These are phyloP conservation scores for Acer campestre DNA, from an alignment of 345 rosid species.

Conservation along the genomic window DNA sequence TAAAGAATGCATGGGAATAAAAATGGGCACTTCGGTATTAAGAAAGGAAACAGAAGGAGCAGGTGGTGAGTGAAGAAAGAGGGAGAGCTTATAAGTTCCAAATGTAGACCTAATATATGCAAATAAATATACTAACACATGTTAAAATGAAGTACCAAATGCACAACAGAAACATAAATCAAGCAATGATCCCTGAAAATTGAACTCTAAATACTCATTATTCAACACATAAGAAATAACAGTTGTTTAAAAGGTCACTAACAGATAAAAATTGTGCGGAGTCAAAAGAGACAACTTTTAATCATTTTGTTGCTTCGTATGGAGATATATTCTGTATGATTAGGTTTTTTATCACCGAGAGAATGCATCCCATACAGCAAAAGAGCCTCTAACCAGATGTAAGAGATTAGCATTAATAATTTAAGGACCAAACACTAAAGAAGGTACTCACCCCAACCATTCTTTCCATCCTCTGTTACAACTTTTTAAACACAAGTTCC, in stretches of 20 bases:
- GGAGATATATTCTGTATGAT: background rate
- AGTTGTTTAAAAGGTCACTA: background rate
- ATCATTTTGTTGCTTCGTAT: background rate
- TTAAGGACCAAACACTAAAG: background rate
- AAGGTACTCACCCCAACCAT: background rate
- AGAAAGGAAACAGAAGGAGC: background rate
- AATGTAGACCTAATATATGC: background rate
- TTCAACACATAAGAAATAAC: background rate
- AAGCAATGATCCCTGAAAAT: constrained; percentile 1
- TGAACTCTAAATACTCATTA: background rate
- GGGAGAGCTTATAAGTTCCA: background rate
- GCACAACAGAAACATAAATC: background rate
- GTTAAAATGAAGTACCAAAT: background rate
- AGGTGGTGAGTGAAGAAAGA: background rate
- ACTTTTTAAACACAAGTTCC: background rate
- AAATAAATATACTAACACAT: background rate
- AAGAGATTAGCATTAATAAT: background rate
- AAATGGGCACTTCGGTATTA: background rate
- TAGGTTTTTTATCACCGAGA: background rate
- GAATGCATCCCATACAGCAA: background rate
- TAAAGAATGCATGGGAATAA: background rate
- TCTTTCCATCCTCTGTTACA: background rate
- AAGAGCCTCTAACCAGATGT: background rate
- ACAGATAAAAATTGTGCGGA: background rate
- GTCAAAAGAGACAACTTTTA: background rate